These are phyloP conservation scores for Aspergillus bertholletiae DNA, from an alignment of 495 filamentous ascomycete species.

Conservation along the genomic window DNA sequence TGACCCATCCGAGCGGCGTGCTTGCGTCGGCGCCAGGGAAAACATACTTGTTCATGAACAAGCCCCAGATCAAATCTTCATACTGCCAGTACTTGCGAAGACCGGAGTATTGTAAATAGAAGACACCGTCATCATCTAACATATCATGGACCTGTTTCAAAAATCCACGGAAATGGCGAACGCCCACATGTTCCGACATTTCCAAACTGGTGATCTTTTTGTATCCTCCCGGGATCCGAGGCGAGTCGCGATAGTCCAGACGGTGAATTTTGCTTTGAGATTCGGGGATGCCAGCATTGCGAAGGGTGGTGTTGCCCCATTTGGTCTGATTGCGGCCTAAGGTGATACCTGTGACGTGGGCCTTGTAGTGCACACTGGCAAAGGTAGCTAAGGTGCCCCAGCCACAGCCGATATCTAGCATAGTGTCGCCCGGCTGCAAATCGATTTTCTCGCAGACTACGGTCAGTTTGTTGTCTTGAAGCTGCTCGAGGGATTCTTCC, in stretches of 20 bases:
- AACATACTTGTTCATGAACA: slow-evolving; percentile 78
- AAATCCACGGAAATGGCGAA: slow-evolving; percentile 60
- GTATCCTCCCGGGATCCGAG: slow-evolving; percentile 54
- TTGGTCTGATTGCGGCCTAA: slow-evolving; percentile 69
- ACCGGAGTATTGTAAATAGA: slow-evolving; percentile 70
- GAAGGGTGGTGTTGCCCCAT: slow-evolving; percentile 65
- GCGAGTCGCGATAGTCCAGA: slow-evolving; percentile 67
- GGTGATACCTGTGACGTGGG: slow-evolving; percentile 63
- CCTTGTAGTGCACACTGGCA: slow-evolving; percentile 60
- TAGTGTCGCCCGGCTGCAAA: slow-evolving; percentile 54
- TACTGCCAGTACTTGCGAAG: slow-evolving; percentile 69
- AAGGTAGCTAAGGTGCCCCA: slow-evolving; percentile 70
- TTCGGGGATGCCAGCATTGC: slow-evolving; percentile 55
- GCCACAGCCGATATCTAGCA: slow-evolving; percentile 69
- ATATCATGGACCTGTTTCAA: slow-evolving; percentile 63
- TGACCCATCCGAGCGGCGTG: slow-evolving; percentile 62
- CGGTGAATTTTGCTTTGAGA: slow-evolving; percentile 60
- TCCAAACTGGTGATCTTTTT: slow-evolving; percentile 70
- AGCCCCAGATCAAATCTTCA: slow-evolving; percentile 70
- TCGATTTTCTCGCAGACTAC: slow-evolving; percentile 70
- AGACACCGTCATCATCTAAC: slow-evolving; percentile 67
- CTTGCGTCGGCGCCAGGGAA: slow-evolving; percentile 69
- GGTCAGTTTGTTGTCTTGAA: slow-evolving; percentile 69
- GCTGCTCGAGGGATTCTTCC: slow-evolving; percentile 63
- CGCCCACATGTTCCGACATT: slow-evolving; percentile 72